These are phyloP conservation scores for Kodamaea plutei DNA, from an alignment of 1,139 yeast genomes.

Conservation along the genomic window DNA sequence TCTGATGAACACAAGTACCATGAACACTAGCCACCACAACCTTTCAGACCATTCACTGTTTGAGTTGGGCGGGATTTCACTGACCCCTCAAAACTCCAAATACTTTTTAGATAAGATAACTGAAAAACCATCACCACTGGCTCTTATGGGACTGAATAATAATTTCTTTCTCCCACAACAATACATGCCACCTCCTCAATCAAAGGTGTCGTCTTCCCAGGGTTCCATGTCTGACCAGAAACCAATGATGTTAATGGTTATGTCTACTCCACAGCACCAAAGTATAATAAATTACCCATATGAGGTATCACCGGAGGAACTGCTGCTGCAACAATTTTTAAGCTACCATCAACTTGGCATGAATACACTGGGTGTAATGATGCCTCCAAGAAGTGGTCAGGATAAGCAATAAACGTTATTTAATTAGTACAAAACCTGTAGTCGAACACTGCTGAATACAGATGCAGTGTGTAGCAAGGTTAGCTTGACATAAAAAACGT, in stretches of 20 bases:
- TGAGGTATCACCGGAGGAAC: conserved; percentile 9
- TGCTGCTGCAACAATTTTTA: conserved; percentile 5
- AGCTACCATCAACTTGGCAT: conserved; percentile 4
- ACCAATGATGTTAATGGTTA: conserved; percentile 32
- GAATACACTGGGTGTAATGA: conserved; percentile 5
- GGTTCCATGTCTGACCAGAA: conserved; percentile 7
- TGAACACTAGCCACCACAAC: conserved; percentile 22
- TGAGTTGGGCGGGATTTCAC: conserved; percentile 34
- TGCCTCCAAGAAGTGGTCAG: too few relatives aligned
- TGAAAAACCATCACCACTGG: conserved; percentile 38
- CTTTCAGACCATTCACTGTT: conserved; percentile 33
- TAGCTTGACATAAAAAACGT: too few relatives aligned
- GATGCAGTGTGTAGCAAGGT: too few relatives aligned
- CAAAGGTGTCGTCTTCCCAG: conserved; percentile 6
- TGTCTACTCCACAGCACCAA: conserved; percentile 45
- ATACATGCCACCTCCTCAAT: conserved; percentile 31
- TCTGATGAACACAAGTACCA: conserved; percentile 20
- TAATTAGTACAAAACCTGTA: too few relatives aligned
- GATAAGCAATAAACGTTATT: too few relatives aligned
- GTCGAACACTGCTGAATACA: too few relatives aligned
- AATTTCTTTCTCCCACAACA: conserved; percentile 17
- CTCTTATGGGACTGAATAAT: conserved; percentile 5
- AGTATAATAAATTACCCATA: conserved; percentile 13
- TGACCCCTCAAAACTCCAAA: conserved; percentile 40
- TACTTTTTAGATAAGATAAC: conserved; percentile 38